These are phyloP conservation scores for Endogone sp. DNA, from an alignment of 192 early-diverging fungal species.

Conservation along the genomic window DNA sequence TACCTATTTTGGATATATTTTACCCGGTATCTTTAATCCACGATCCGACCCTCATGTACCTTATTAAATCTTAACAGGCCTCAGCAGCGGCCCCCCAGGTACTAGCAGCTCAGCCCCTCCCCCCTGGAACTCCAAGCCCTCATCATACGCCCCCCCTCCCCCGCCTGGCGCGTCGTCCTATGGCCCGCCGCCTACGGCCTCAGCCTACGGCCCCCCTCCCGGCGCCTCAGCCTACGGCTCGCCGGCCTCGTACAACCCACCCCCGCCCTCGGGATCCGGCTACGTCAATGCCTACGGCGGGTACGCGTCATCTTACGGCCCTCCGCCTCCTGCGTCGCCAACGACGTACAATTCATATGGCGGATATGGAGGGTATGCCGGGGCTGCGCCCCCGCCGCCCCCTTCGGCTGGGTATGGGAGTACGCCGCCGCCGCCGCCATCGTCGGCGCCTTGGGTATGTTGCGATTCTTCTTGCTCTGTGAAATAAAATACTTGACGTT, in stretches of 20 bases:
- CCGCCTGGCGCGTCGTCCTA: not conserved
- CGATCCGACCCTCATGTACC: not conserved
- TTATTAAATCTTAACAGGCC: slow-evolving; percentile 5
- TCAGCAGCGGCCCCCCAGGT: slow-evolving; percentile 8
- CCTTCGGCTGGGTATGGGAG: not conserved
- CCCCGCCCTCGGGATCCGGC: slow-evolving; percentile 5
- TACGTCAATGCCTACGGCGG: slow-evolving; percentile 3
- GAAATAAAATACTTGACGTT: not conserved
- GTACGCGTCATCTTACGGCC: not conserved
- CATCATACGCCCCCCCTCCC: slow-evolving; percentile 10
- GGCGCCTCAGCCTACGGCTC: slow-evolving; percentile 10
- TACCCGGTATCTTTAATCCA: too few species aligned
- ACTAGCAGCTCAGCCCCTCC: not conserved
- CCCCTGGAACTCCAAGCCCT: slow-evolving; percentile 9
- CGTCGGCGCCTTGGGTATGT: slow-evolving; percentile 12
- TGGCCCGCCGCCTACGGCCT: not conserved
- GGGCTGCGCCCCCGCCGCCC: too few species aligned
- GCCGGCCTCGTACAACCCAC: not conserved
- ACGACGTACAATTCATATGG: slow-evolving; percentile 3
- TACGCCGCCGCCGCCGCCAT: slow-evolving; percentile 14
- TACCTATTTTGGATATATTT: slow-evolving; percentile 13
- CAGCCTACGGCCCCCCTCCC: slow-evolving; percentile 2
- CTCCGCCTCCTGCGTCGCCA: not conserved
- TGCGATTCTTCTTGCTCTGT: not conserved
- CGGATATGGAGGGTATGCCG: not conserved